Evolutionary conservation across 495 filamentous ascomycete genomes (phyloP).

Genomic region (Geopyxis carbonaria): DNA sequence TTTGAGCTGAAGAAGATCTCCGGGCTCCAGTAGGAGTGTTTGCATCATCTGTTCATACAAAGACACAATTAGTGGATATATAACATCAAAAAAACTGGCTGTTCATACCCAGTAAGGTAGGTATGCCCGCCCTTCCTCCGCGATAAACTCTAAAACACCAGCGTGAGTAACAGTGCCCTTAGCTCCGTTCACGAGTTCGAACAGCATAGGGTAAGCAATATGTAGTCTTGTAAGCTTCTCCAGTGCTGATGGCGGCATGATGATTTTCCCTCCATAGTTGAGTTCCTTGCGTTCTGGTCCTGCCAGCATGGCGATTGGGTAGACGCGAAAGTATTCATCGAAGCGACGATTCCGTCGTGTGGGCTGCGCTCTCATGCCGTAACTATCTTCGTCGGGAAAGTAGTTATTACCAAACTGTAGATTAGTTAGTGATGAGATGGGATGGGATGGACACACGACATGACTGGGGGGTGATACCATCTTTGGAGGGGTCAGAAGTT

Average conservation of each 20-base stretch:
- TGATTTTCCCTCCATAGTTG: slow-evolving; percentile 93
- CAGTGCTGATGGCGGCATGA: slow-evolving; percentile 83
- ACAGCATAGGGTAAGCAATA: slow-evolving; percentile 93
- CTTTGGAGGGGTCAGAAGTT: too few species aligned
- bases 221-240: slow-evolving; percentile 93
- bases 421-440: too few species aligned
- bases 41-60: slow-evolving; percentile 62
- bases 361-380: slow-evolving; percentile 8
- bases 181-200: slow-evolving; percentile 80
- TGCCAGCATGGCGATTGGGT: slow-evolving; percentile 86
- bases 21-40: slow-evolving; percentile 69
- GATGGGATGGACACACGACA: too few species aligned
- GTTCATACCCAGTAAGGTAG: slow-evolving; percentile 75
- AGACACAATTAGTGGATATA: background rate
- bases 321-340: slow-evolving; percentile 94
- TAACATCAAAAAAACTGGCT: background rate
- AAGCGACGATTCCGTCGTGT: slow-evolving; percentile 45
- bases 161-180: slow-evolving; percentile 67
- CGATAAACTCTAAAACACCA: slow-evolving; percentile 91
- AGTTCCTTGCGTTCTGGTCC: slow-evolving; percentile 70
- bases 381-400: slow-evolving; percentile 8
- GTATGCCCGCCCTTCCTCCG: slow-evolving; percentile 92
- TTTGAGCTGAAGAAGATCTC: slow-evolving; percentile 86
- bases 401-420: too few species aligned
- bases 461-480: too few species aligned